Base-by-base conservation (phyloP, 139 green algal genomes). In the Edaphochlamys debaryana region DNA sequence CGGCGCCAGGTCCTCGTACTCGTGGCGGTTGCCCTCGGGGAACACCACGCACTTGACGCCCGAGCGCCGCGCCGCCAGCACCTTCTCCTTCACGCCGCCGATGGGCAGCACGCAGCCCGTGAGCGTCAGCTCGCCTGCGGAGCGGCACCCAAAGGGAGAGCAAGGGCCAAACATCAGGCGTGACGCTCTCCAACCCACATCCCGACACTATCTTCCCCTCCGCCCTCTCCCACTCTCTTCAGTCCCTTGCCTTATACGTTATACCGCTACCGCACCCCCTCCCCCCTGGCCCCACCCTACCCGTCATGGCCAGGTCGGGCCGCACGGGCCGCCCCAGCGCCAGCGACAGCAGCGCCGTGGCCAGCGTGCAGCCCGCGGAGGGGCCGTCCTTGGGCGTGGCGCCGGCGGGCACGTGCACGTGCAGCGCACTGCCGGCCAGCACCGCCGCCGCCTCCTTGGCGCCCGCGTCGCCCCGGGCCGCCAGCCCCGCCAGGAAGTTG, bases 321-420 rank as follows among this genome's bases (percentile, higher is more conserved):
- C 84, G 70, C 0, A 98, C 95, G 23, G 94, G 91, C 56, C 82
- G 89, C 60, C 91, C 85, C 13, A 98, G 81, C 34, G 97, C 97
- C 67, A 99, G 87, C 3, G 92, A 97, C 40, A 99, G 87, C 78
- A 99, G 94, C 1, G 96, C 91, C 8, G 97, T 99, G 73, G 97
- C 95, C 69, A 99, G 94, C 48, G 97, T 97, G 87, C 93, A 97
- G 58, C 97, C 96, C 2, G 96, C 96, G 67, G 80, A 94, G 38
- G 96, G 95, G 27, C 96, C 95, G 84, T 99, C 97, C 89, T 99
- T 99, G 82, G 97, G 97, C 19, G 95, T 98, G 38, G 95, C 92
- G 32, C 97, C 97, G 68, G 90, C 87, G 30, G 97, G 96, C 45
- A 99, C 96, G 89, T 99, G 97, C 80, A 99, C 84, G 82, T 99